Evolutionary conservation across 208 protist genomes (phyloP), one percentile per base, ranked within the genome.

Genomic region (Leptomonas seymouri): DNA sequence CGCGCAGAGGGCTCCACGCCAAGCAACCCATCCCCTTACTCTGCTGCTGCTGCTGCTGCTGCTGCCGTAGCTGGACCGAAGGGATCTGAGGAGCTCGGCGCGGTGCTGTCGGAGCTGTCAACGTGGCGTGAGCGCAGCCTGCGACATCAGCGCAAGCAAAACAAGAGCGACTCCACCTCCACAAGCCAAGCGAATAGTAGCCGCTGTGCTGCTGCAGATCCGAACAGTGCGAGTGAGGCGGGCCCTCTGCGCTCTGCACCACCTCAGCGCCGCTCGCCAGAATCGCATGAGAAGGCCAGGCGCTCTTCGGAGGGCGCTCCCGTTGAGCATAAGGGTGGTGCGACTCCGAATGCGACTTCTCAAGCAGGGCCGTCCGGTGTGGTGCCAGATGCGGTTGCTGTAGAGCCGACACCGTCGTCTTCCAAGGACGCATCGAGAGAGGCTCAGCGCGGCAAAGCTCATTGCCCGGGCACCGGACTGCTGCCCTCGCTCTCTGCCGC

Each of bases 91-190:
- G 71, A 77, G 71, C 42, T 71, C 14, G 55, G 27, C 0, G 65
- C 71, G 42, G 28, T 76, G 45, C 62, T 76, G 25, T 58, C 71
- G 18, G 71, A 76, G 71, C 30, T 76, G 34, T 76, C 71, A 3
- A 64, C 71, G 16, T 76, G 71, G 71, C 62, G 62, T 9, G 71
- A 76, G 55, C 71, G 71, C 62, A 76, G 71, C 30, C 45, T 64
- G 30, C 71, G 45, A 2, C 71, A 62, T 21, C 71, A 76, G 55
- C 71, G 34, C 23, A 14, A 2, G 5, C 58, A 53, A 4, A 16
- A 27, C 23, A 44, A 59, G 8, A 34, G 54, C 54, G 34, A 45
- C 1, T 14, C 48, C 20, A 21, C 12, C 16, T 16, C 3, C 18
- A 4, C 44, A n/a, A 48, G 20, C 3, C 44, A 15, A 16, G 44